phyloP scores from a whole-genome alignment of 805 yeast genomes.

The Myxozyma monticola region DNA sequence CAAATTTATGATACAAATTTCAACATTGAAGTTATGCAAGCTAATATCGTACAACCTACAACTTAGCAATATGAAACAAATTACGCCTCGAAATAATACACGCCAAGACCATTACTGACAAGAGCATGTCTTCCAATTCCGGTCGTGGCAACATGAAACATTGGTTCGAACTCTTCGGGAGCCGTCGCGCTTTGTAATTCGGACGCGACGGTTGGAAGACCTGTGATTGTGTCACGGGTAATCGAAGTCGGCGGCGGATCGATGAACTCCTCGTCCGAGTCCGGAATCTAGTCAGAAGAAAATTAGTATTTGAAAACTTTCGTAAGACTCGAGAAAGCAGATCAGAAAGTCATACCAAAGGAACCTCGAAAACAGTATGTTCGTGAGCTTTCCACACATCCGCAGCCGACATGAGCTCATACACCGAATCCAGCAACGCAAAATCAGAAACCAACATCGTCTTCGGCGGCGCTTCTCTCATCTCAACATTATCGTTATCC shows the following conservation, averaged over 20 bases:
- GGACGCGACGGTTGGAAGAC: conserved; percentile 10
- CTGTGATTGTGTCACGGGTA: conserved; percentile 5
- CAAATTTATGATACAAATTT: too few relatives aligned
- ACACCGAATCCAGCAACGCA: background rate
- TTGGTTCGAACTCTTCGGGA: conserved; percentile 12
- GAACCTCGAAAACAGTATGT: conserved; percentile 21
- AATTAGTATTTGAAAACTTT: too few relatives aligned
- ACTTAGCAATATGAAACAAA: too few relatives aligned
- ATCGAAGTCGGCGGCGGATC: background rate
- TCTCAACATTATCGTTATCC: background rate
- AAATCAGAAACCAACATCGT: background rate
- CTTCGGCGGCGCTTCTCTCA: background rate
- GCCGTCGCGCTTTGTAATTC: background rate
- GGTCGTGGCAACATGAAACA: background rate
- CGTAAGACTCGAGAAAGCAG: too few relatives aligned
- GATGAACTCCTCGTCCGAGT: conserved; percentile 11
- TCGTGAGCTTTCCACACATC: conserved; percentile 14
- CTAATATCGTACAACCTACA: too few relatives aligned
- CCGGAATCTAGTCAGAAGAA: conserved; percentile 6
- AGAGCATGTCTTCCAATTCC: background rate
- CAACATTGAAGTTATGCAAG: too few relatives aligned
- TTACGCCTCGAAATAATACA: background rate
- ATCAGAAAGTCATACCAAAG: conserved; percentile 11
- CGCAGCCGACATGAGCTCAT: conserved; percentile 12
- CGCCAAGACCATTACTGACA: conserved; percentile 2